Percentiles rank a stretch among this genome's conserved stretches.
phyloP scores from a whole-genome alignment of 805 yeast genomes.

The Metschnikowia santaceciliae region DNA sequence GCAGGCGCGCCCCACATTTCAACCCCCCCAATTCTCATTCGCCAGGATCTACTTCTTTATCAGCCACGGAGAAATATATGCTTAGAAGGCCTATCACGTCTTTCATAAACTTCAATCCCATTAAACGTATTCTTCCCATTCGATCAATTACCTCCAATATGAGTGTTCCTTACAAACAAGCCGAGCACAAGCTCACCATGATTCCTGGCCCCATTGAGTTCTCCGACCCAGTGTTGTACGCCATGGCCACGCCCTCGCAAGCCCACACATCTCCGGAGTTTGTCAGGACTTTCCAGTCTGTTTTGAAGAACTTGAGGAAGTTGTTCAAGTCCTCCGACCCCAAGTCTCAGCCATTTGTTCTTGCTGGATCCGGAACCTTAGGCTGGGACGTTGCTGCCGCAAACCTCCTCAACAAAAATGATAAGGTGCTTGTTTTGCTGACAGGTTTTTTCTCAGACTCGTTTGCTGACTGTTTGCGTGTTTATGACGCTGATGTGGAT shows the following conservation, averaged over 20 bases:
- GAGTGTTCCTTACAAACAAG: constrained; percentile 38
- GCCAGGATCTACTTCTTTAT: neutral
- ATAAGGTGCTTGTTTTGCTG: constrained; percentile 73
- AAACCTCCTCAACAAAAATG: constrained; percentile 60
- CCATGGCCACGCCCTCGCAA: constrained; percentile 78
- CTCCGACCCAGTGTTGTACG: constrained; percentile 70
- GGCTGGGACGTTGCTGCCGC: constrained; percentile 93
- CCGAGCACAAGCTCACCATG: constrained; percentile 47
- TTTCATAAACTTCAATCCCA: neutral
- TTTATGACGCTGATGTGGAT: constrained; percentile 75
- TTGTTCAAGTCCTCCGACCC: constrained; percentile 68
- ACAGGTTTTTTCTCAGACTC: constrained; percentile 89
- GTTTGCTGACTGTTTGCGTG: constrained; percentile 69
- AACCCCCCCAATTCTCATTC: neutral
- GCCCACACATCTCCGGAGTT: constrained; percentile 91
- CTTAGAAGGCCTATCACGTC: neutral
- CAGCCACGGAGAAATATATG: neutral
- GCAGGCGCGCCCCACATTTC: constrained; percentile 4
- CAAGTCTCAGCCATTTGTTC: constrained; percentile 72
- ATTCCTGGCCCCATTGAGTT: constrained; percentile 89
- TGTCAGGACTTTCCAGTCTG: constrained; percentile 64
- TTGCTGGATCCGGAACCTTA: constrained; percentile 89
- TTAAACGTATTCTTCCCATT: neutral
- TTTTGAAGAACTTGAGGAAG: constrained; percentile 62
- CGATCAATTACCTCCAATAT: constrained; percentile 14